Evolutionary conservation across 768 basidiomycete species (phyloP), one percentile per base, ranked within the genome.

Genomic region (Kwoniella sp.): DNA sequence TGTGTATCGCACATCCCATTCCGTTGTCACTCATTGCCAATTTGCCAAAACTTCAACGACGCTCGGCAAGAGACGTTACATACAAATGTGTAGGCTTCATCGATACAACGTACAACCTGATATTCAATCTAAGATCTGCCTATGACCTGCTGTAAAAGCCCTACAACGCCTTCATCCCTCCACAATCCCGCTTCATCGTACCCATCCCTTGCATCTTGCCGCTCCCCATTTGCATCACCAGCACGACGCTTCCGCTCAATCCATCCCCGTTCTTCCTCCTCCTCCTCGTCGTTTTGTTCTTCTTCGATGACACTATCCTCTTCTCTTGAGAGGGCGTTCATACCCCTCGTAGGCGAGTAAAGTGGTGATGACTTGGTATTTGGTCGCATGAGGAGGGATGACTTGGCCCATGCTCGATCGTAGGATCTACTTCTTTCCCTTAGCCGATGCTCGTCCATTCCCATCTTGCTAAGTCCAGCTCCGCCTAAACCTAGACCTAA

Each of bases 121-220:
- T 13, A 33, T 33, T 13, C 33, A 44, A 44, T 19, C 40, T 44
- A 44, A 3, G 40, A 44, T 19, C 36, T 40, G 46, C 19, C 62
- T 55, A 22, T 94, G 92, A 55, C 93, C 82, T 94, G 88, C 47
- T 90, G 88, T 71, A 96, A 77, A 67, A 96, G 74, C 22, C 90
- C 91, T 65, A 95, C 81, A 67, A 96, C 88, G 19, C 93, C 92
- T 0, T 86, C 90, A 79, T 93, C 91, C 72, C 86, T 86, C 66
- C 89, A 72, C 37, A 72, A 67, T 40, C 67, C 70, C 17, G 72
- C 89, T 12, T 87, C 87, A 49, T 88, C 84, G 17, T 74, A 68
- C 19, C 73, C 72, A 22, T 62, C 73, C 46, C 85, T 83, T 15
- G 83, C 83, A 54, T 84, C 85, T 51, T 84, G 81, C 9, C 27